Percentiles rank a stretch among this genome's conserved stretches.
Conservation (phyloP, 2,329 filamentous ascomycete species). For the Phialophora verrucosa region DNA sequence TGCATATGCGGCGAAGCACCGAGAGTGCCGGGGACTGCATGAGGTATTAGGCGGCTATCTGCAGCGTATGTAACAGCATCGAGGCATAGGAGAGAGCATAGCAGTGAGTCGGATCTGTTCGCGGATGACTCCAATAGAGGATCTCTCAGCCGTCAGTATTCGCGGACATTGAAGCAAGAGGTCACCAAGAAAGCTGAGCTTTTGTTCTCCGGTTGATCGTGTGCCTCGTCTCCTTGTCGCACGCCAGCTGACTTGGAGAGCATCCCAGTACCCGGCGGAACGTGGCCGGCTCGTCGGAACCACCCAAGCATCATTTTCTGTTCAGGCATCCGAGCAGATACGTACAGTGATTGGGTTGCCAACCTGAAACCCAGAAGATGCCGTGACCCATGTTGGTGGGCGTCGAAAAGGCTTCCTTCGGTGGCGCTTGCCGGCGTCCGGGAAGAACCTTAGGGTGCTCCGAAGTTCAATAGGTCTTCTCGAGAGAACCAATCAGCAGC, state of each 20-base stretch:
- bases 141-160: neutral
- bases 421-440: constrained; percentile 11
- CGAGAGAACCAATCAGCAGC: constrained; percentile 9
- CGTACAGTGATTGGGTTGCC: neutral
- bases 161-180: too few species aligned
- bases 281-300: constrained; percentile 14
- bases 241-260: too few species aligned
- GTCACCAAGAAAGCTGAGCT: too few species aligned
- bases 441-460: constrained; percentile 24
- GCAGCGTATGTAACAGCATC: neutral
- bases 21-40: neutral
- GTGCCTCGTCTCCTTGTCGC: neutral
- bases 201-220: neutral
- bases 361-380: neutral
- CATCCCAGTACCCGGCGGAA: neutral
- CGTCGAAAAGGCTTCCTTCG: neutral
- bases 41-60: neutral
- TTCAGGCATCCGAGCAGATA: neutral
- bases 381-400: neutral
- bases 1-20: constrained; percentile 3
- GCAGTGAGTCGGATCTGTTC: neutral
- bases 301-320: neutral
- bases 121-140: neutral
- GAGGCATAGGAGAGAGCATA: neutral
- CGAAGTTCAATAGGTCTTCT: neutral